phyloP scores from a whole-genome alignment of 2,329 filamentous ascomycete genomes.

The Capronia americana region DNA sequence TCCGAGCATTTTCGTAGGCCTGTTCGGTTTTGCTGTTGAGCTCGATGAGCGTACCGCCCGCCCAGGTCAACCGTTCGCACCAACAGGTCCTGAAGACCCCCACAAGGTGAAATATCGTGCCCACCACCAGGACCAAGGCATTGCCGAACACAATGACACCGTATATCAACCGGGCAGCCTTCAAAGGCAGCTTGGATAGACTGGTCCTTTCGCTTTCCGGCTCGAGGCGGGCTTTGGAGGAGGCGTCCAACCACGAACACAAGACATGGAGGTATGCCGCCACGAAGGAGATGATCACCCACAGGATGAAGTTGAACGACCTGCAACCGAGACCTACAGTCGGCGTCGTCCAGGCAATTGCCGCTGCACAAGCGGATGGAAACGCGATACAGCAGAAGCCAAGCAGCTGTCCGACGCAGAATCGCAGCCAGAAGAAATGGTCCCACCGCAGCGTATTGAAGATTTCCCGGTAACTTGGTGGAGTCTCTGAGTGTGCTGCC shows the following conservation, averaged over 20 bases:
- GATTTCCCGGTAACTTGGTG: background rate
- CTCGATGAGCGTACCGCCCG: conserved; percentile 1
- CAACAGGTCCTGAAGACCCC: conserved; percentile 13
- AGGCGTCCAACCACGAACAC: background rate
- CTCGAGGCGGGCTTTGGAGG: background rate
- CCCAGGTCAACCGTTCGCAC: conserved; percentile 3
- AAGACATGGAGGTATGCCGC: background rate
- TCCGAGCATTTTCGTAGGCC: conserved; percentile 11
- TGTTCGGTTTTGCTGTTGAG: conserved; percentile 5
- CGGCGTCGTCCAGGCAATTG: background rate
- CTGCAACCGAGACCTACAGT: conserved; percentile 9
- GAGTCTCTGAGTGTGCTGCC: background rate
- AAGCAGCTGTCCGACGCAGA: background rate
- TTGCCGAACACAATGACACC: conserved; percentile 7
- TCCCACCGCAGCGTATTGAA: background rate
- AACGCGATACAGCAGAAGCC: conserved; percentile 3
- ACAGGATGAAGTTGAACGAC: conserved; percentile 18
- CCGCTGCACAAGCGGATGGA: background rate
- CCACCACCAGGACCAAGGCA: conserved; percentile 10
- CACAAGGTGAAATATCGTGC: conserved; percentile 9
- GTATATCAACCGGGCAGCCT: background rate
- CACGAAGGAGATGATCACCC: conserved; percentile 2
- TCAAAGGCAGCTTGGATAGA: background rate
- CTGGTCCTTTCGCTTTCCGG: background rate
- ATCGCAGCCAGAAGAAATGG: background rate